Percentiles rank a stretch among this genome's conserved stretches.
Evolutionary conservation across 2,329 filamentous ascomycete species (phyloP).

Genomic region (Botrytis cinerea): DNA sequence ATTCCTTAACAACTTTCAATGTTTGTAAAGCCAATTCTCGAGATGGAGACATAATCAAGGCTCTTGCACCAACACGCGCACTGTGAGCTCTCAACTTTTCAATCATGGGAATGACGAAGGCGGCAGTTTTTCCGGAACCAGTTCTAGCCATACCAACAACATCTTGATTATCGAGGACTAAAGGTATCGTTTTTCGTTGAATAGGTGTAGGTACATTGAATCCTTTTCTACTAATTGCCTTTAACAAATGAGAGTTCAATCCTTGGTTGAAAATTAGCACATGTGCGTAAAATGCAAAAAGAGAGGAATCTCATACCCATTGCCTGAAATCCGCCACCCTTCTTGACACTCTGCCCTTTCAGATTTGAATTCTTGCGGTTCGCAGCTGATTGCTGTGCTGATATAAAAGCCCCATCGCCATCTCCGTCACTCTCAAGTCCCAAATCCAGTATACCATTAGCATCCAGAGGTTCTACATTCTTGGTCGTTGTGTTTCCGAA

Average conservation of each 20-base stretch:
- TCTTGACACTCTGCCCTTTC: conserved; percentile 85
- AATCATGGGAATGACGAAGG: conserved; percentile 98
- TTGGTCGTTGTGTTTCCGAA: conserved; percentile 40
- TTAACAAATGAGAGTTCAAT: conserved; percentile 78
- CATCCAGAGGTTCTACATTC: conserved; percentile 54
- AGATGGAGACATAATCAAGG: conserved; percentile 86
- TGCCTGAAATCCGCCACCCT: conserved; percentile 93
- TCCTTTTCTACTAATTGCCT: conserved; percentile 89
- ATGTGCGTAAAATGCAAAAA: background rate
- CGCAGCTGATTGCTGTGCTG: conserved; percentile 79
- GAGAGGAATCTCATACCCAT: conserved; percentile 67
- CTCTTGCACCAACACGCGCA: conserved; percentile 80
- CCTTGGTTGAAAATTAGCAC: conserved; percentile 48
- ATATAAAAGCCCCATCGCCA: conserved; percentile 87
- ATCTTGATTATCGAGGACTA: conserved; percentile 87
- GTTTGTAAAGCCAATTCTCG: conserved; percentile 94
- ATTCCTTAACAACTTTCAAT: conserved; percentile 92
- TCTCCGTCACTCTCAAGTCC: conserved; percentile 59
- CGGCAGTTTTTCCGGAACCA: conserved; percentile 97
- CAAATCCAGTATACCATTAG: conserved; percentile 61
- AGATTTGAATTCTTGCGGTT: conserved; percentile 83
- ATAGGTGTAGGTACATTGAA: conserved; percentile 97
- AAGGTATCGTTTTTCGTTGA: conserved; percentile 92
- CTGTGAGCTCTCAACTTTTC: conserved; percentile 89
- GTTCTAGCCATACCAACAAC: conserved; percentile 99